These are phyloP conservation scores for Thalassiosira mediterranea DNA, from an alignment of 352 stramenopile genomes.

Conservation along the genomic window DNA sequence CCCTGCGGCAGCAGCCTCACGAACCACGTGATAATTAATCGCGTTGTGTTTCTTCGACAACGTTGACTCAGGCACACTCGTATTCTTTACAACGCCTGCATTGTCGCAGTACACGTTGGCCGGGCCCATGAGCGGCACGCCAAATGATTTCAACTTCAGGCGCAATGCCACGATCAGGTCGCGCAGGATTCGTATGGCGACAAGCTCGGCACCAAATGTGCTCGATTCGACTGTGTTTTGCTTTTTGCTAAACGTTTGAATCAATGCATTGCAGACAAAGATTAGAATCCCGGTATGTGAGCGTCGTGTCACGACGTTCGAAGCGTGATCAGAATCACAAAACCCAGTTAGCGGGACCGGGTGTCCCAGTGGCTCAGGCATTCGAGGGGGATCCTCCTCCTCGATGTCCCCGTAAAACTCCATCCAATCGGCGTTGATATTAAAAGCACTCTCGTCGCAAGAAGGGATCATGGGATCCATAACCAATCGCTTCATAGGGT, in stretches of 20 bases:
- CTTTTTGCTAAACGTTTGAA: constrained; percentile 45
- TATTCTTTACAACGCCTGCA: constrained; percentile 52
- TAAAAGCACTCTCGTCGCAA: constrained; percentile 24
- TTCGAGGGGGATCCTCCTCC: constrained; percentile 37
- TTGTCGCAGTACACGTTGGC: constrained; percentile 60
- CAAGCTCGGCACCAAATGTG: constrained; percentile 58
- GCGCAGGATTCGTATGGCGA: constrained; percentile 47
- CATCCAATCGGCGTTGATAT: constrained; percentile 38
- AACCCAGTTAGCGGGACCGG: constrained; percentile 29
- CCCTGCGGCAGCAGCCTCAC: constrained; percentile 45
- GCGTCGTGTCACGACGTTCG: constrained; percentile 48
- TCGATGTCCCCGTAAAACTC: constrained; percentile 53
- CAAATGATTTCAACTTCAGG: constrained; percentile 66
- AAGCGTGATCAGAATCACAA: constrained; percentile 54
- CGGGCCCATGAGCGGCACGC: constrained; percentile 40
- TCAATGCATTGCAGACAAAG: constrained; percentile 46
- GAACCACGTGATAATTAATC: constrained; percentile 58
- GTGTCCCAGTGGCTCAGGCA: constrained; percentile 37
- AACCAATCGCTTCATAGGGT: constrained; percentile 29
- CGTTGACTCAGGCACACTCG: constrained; percentile 45
- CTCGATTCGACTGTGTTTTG: constrained; percentile 62
- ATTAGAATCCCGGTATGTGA: constrained; percentile 54
- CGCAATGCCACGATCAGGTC: constrained; percentile 52
- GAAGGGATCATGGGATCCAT: constrained; percentile 19
- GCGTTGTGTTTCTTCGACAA: constrained; percentile 65